Conservation (phyloP, 306 rosid species). For the Vigna radiata region DNA sequence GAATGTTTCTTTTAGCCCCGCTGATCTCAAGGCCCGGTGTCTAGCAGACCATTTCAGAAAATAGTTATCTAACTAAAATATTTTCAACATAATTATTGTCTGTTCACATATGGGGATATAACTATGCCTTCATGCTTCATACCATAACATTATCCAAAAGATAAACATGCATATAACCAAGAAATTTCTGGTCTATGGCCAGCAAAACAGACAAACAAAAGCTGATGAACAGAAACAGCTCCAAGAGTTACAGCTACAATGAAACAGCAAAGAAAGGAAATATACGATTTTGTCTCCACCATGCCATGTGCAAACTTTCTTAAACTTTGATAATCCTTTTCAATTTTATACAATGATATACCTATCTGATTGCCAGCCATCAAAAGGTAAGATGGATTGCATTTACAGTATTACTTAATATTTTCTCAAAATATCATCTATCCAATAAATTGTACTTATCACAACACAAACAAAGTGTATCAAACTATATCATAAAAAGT, state of each 20-base stretch:
- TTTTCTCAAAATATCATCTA: neutral
- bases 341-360: neutral
- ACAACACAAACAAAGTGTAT: neutral
- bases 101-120: constrained; percentile 3
- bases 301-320: neutral
- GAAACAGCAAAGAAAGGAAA: neutral
- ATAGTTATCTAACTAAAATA: neutral
- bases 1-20: no score
- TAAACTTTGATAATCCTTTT: neutral
- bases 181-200: neutral
- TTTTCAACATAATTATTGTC: neutral
- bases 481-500: neutral
- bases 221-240: neutral
- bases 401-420: neutral
- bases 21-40: no score
- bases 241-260: neutral
- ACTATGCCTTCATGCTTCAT: neutral
- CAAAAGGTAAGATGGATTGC: neutral
- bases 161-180: constrained; percentile 23
- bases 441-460: neutral
- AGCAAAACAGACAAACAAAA: constrained; percentile 2
- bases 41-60: neutral
- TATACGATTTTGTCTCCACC: neutral
- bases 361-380: neutral
- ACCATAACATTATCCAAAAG: neutral